phyloP scores from a whole-genome alignment of 1,284 basidiomycete species.

The Ceratobasidium sp. region DNA sequence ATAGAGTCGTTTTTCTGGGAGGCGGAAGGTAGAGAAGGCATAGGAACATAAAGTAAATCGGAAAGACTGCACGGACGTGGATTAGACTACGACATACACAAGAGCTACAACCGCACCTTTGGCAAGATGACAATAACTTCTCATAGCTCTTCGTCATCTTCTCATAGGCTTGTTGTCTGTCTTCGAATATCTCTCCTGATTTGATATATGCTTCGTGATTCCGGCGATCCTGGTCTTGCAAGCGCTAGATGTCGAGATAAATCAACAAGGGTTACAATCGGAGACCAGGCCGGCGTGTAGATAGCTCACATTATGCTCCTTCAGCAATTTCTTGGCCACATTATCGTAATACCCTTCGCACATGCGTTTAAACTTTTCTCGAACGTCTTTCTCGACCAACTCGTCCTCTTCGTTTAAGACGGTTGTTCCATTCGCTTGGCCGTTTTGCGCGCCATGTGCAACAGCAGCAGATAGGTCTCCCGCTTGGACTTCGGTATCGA shows the following conservation, averaged over 20 bases:
- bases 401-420: slow-evolving; percentile 69
- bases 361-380: slow-evolving; percentile 91
- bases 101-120: slow-evolving; percentile 67
- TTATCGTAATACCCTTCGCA: slow-evolving; percentile 94
- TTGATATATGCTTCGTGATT: slow-evolving; percentile 99
- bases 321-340: slow-evolving; percentile 89
- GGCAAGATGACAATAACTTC: slow-evolving; percentile 86
- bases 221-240: slow-evolving; percentile 95
- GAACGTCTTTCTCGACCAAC: slow-evolving; percentile 83
- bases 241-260: slow-evolving; percentile 65
- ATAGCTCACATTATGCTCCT: slow-evolving; percentile 84
- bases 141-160: slow-evolving; percentile 98
- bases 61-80: slow-evolving; percentile 72
- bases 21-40: slow-evolving; percentile 84
- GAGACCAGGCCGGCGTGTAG: slow-evolving; percentile 20
- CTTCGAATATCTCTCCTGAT: slow-evolving; percentile 99
- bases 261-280: slow-evolving; percentile 13
- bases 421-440: slow-evolving; percentile 47
- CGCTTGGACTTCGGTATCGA: slow-evolving; percentile 65
- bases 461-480: slow-evolving; percentile 56
- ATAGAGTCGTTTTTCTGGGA: slow-evolving; percentile 82
- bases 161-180: slow-evolving; percentile 98
- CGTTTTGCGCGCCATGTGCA: slow-evolving; percentile 39
- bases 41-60: slow-evolving; percentile 83
- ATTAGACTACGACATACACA: background rate